phyloP scores from a whole-genome alignment of 2,329 filamentous ascomycete species.

The Exophiala spinifera region DNA sequence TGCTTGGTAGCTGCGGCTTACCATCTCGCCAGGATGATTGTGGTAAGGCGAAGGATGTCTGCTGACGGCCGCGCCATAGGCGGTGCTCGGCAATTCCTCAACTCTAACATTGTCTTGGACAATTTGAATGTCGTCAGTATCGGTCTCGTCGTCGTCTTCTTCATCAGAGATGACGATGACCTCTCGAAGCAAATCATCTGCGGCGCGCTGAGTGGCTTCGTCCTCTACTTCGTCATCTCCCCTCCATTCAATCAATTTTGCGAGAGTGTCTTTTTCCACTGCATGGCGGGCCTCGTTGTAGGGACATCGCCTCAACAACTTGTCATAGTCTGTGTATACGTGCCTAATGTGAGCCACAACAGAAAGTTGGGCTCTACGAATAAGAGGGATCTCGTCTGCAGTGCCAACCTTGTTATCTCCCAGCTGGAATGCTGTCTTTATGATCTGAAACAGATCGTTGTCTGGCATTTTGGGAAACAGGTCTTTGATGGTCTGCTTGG shows the following conservation, averaged over 20 bases:
- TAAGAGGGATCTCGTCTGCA: conserved; percentile 51
- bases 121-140: conserved; percentile 35
- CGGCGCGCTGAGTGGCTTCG: conserved; percentile 48
- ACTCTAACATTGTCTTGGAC: conserved; percentile 39
- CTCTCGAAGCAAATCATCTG: conserved; percentile 62
- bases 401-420: conserved; percentile 58
- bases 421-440: conserved; percentile 60
- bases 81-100: conserved; percentile 42
- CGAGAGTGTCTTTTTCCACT: conserved; percentile 55
- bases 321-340: conserved; percentile 61
- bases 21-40: conserved; percentile 36
- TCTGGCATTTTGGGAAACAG: conserved; percentile 62
- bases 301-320: conserved; percentile 50
- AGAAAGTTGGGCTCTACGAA: conserved; percentile 59
- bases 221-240: conserved; percentile 56
- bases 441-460: conserved; percentile 55
- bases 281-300: conserved; percentile 55
- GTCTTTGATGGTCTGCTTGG: conserved; percentile 58
- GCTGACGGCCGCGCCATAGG: conserved; percentile 25
- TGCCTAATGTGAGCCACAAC: conserved; percentile 62
- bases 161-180: conserved; percentile 63
- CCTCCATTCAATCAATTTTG: conserved; percentile 60
- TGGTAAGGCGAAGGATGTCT: conserved; percentile 12
- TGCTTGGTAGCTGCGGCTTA: conserved; percentile 38
- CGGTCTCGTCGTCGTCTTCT: conserved; percentile 49